Percentiles rank a stretch among this genome's conserved stretches.
Evolutionary conservation across 1,284 basidiomycete genomes (phyloP).

Genomic region (Trametes hirsuta): DNA sequence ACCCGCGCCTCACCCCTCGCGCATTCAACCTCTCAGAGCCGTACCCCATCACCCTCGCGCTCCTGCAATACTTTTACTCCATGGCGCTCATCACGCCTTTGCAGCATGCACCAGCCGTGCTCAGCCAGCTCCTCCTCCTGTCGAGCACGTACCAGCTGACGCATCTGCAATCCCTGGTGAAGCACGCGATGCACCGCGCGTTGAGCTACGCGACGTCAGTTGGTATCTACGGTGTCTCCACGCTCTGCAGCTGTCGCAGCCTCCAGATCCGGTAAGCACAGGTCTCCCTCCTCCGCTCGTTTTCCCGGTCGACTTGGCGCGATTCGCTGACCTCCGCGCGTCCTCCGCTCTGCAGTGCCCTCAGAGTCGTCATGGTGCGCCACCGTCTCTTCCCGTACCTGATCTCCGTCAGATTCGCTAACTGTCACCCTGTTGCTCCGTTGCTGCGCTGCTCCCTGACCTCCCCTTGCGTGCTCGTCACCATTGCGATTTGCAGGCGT

Average conservation of each 20-base stretch:
- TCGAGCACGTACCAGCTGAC: slow-evolving; percentile 82
- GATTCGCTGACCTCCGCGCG: not conserved
- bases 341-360: slow-evolving; percentile 26
- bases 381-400: slow-evolving; percentile 1
- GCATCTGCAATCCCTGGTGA: slow-evolving; percentile 78
- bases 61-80: slow-evolving; percentile 94
- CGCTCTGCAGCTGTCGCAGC: slow-evolving; percentile 85
- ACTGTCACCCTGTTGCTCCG: not conserved
- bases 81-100: slow-evolving; percentile 84
- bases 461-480: slow-evolving; percentile 8
- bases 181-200: slow-evolving; percentile 90
- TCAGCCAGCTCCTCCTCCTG: slow-evolving; percentile 80
- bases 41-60: slow-evolving; percentile 85
- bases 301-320: not conserved
- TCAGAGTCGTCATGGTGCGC: slow-evolving; percentile 40
- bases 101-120: slow-evolving; percentile 87
- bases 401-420: slow-evolving; percentile 10
- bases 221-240: slow-evolving; percentile 92
- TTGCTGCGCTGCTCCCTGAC: not conserved
- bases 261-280: slow-evolving; percentile 79
- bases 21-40: slow-evolving; percentile 85
- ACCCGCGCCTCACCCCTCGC: slow-evolving; percentile 80
- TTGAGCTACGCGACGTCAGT: slow-evolving; percentile 85
- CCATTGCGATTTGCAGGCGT: slow-evolving; percentile 27
- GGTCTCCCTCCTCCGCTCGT: not conserved